Percentiles rank a stretch among this genome's conserved stretches.
These are phyloP conservation scores for Leccinum aurantiacum DNA, from an alignment of 768 basidiomycete species.

Conservation along the genomic window DNA sequence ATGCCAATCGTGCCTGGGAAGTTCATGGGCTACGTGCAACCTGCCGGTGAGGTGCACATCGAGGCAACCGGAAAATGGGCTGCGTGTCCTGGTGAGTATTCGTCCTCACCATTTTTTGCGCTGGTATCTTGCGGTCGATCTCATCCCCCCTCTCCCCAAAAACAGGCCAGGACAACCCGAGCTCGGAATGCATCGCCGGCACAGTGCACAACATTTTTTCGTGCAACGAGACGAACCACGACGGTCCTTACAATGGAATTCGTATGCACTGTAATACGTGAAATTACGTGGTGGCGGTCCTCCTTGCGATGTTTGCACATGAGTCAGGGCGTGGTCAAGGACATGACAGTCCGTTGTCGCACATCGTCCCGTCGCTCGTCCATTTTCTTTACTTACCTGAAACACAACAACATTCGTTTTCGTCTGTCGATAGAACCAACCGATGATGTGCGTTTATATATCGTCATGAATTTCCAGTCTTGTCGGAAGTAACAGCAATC, in stretches of 20 bases:
- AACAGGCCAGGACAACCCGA: constrained; percentile 60
- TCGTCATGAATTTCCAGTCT: neutral
- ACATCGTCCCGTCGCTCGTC: neutral
- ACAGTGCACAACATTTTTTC: constrained; percentile 42
- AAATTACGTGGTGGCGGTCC: neutral
- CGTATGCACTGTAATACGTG: constrained; percentile 14
- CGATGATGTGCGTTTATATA: neutral
- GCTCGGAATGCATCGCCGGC: constrained; percentile 27
- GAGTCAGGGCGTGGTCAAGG: too few species aligned
- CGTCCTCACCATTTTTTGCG: neutral
- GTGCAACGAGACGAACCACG: constrained; percentile 43
- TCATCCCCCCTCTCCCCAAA: neutral
- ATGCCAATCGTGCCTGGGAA: constrained; percentile 35
- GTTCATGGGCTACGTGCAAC: constrained; percentile 40
- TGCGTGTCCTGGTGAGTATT: constrained; percentile 45
- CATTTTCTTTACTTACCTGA: neutral
- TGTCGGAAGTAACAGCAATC: neutral
- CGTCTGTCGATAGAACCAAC: neutral
- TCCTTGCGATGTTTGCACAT: neutral
- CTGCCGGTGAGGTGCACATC: constrained; percentile 44
- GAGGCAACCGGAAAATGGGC: constrained; percentile 48
- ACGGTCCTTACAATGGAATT: constrained; percentile 36
- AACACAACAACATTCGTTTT: neutral
- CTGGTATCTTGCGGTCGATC: neutral
- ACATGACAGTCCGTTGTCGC: too few species aligned